Evolutionary conservation across 2,329 filamentous ascomycete genomes (phyloP), one percentile per base, ranked within the genome.

Genomic region (Fonsecaea monophora): DNA sequence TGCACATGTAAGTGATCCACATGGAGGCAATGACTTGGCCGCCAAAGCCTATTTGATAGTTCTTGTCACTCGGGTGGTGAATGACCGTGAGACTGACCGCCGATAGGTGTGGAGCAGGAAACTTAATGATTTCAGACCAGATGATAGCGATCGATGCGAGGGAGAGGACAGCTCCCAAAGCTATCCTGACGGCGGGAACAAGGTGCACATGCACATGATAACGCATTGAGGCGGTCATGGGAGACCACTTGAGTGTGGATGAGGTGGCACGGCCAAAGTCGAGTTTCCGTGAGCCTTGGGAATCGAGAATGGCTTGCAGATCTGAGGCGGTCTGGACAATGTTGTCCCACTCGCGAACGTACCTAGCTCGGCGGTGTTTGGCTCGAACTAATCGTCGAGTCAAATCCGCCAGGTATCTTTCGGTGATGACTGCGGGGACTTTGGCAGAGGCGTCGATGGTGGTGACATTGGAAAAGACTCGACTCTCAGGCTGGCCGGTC

Each of bases 1-100:
- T 85, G 77, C 92, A 96, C 95, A 99, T 99, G 82, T 99, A 99
- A 65, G 94, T 84, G 68, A 99, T 89, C 95, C 95, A 99, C 13
- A 88, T 82, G 1, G 92, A 89, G 0, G 94, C 91, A 57, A 94
- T 90, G 53, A 93, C 78, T 77, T 99, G 95, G 4, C 93, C 92
- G 1, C 89, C 90, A 72, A 98, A 93, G 18, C 92, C 92, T 68
- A 98, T 89, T 64, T 91, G 88, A 32, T 89, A 90, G 64, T 87
- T 87, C 10, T 89, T 86, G 48, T 88, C 87, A 40, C 87, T 86
- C 76, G 89, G 90, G 70, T 94, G 91, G 73, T 90, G 81, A 50
- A 87, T 78, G 58, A 84, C 81, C 53, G 79, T 87, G 40, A 89
- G 81, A 56, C 84, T 85, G 69, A 91, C 86, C 48, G 90, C 83